Evolutionary conservation across 2,329 filamentous ascomycete species (phyloP).

Genomic region (Sporothrix euskadiensis): DNA sequence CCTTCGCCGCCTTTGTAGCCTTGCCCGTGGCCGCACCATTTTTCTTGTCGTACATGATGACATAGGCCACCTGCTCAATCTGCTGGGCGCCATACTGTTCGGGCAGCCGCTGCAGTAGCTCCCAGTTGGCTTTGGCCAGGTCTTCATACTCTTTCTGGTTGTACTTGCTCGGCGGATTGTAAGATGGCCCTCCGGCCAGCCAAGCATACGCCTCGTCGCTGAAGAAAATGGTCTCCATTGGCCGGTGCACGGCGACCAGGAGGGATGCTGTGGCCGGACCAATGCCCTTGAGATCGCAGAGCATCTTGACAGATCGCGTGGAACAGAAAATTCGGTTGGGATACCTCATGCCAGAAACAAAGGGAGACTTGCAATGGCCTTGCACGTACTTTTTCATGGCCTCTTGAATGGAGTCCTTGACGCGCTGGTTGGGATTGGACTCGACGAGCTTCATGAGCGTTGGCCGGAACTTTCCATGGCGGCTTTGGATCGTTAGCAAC

Average conservation of each 20-base stretch:
- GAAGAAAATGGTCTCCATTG: slow-evolving; percentile 67
- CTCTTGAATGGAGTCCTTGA: slow-evolving; percentile 52
- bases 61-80: slow-evolving; percentile 70
- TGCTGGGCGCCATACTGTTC: slow-evolving; percentile 50
- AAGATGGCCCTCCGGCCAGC: slow-evolving; percentile 59
- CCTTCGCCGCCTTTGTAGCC: background rate
- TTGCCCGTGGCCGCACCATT: background rate
- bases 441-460: slow-evolving; percentile 61
- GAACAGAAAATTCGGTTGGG: slow-evolving; percentile 33
- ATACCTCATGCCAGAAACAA: background rate
- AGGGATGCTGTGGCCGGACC: slow-evolving; percentile 79
- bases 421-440: slow-evolving; percentile 54
- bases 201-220: slow-evolving; percentile 77
- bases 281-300: slow-evolving; percentile 68
- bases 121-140: slow-evolving; percentile 49
- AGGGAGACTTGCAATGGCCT: background rate
- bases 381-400: slow-evolving; percentile 46
- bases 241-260: slow-evolving; percentile 65
- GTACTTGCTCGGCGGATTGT: slow-evolving; percentile 63
- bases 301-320: slow-evolving; percentile 50
- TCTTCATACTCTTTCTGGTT: slow-evolving; percentile 65
- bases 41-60: slow-evolving; percentile 50
- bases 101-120: slow-evolving; percentile 49
- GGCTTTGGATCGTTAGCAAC: slow-evolving; percentile 33
- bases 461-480: slow-evolving; percentile 64